Conservation (phyloP, 1,139 yeast genomes). For the Geotrichum klebahnii region DNA sequence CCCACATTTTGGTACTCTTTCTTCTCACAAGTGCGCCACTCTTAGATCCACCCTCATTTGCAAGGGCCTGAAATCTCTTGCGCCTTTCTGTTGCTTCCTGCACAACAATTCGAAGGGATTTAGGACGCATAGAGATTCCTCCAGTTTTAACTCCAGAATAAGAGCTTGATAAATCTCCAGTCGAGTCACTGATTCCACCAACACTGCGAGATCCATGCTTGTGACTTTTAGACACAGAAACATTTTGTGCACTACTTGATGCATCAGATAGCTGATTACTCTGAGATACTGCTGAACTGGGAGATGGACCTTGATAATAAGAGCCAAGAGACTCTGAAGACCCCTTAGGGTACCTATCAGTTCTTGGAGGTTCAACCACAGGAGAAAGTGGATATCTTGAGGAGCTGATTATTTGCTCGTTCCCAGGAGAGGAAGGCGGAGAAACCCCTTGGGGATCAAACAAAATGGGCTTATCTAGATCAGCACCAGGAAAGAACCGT, state of each 20-base stretch:
- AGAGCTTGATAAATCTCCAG: neutral
- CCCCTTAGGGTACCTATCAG: neutral
- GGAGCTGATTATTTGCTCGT: slow-evolving; percentile 17
- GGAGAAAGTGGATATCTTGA: slow-evolving; percentile 28
- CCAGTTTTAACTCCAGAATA: neutral
- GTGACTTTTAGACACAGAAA: neutral
- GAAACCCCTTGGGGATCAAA: slow-evolving; percentile 51
- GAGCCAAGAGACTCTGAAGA: neutral
- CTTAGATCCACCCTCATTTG: slow-evolving; percentile 18
- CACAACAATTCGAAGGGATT: slow-evolving; percentile 87
- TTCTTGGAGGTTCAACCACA: slow-evolving; percentile 29
- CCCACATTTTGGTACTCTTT: slow-evolving; percentile 95
- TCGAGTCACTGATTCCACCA: neutral
- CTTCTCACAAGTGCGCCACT: slow-evolving; percentile 49
- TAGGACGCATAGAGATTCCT: slow-evolving; percentile 44
- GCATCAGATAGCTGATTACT: neutral
- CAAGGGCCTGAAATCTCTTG: slow-evolving; percentile 39
- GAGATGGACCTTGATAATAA: neutral
- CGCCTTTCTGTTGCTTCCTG: slow-evolving; percentile 75
- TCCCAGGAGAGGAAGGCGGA: slow-evolving; percentile 56
- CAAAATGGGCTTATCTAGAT: slow-evolving; percentile 85
- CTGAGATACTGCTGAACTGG: neutral
- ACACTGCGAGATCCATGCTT: neutral
- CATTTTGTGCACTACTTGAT: neutral
- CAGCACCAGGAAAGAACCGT: slow-evolving; percentile 85